These are phyloP conservation scores for Eragrostis curvula DNA, from an alignment of 176 grass and related monocot species.

Conservation along the genomic window DNA sequence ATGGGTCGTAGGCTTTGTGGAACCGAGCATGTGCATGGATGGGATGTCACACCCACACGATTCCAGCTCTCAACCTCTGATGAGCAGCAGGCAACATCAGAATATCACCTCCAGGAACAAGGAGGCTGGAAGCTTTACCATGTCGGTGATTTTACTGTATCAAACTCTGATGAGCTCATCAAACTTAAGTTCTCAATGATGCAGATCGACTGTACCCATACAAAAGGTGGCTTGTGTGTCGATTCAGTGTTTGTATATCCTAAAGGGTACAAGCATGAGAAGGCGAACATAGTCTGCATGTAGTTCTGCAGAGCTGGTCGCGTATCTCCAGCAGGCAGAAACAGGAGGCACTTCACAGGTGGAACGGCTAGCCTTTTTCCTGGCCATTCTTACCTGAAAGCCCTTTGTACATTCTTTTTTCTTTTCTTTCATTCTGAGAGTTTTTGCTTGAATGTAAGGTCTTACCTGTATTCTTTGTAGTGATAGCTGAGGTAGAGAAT, in stretches of 20 bases:
- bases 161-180: conserved; percentile 50
- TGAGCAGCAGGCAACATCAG: conserved; percentile 63
- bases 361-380: conserved; percentile 46
- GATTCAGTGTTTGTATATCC: conserved; percentile 80
- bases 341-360: conserved; percentile 36
- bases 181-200: conserved; percentile 95
- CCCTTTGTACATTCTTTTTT: conserved; percentile 50
- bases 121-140: conserved; percentile 91
- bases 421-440: conserved; percentile 40
- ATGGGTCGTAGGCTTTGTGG: conserved; percentile 78
- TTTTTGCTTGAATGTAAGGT: conserved; percentile 55
- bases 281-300: conserved; percentile 44
- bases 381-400: conserved; percentile 49
- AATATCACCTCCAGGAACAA: conserved; percentile 67
- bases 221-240: conserved; percentile 86
- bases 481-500: conserved; percentile 36
- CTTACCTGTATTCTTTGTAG: conserved; percentile 50
- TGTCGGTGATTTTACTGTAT: conserved; percentile 75
- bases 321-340: conserved; percentile 3
- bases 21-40: conserved; percentile 80
- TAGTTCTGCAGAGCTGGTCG: conserved; percentile 35
- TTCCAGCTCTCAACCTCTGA: conserved; percentile 85
- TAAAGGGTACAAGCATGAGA: conserved; percentile 62
- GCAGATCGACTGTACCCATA: conserved; percentile 97
- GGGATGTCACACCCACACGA: conserved; percentile 82